Conservation (phyloP, 345 rosid species). For the Bruguiera parviflora region DNA sequence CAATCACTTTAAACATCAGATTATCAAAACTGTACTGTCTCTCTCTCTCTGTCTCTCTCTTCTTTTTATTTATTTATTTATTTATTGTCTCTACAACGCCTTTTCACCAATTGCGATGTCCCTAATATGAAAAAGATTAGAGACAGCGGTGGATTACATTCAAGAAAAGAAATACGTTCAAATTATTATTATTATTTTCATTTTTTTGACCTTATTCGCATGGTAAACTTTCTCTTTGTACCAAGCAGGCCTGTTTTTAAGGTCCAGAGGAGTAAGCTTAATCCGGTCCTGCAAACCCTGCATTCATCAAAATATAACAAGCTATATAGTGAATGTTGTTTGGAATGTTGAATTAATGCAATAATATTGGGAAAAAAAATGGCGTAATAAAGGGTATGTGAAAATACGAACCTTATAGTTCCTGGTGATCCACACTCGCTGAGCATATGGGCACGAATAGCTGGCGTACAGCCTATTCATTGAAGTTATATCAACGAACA, state of each 20-base stretch:
- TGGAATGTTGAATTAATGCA: background rate
- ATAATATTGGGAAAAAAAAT: background rate
- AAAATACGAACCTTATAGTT: conserved; percentile 57
- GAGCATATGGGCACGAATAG: conserved; percentile 71
- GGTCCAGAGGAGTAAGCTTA: conserved; percentile 68
- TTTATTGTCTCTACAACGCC: too few species aligned
- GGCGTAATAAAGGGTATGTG: background rate
- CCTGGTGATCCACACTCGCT: conserved; percentile 95
- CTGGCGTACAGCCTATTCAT: conserved; percentile 54
- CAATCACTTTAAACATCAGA: background rate
- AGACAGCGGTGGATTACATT: too few species aligned
- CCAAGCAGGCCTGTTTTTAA: conserved; percentile 80
- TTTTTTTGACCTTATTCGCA: conserved; percentile 55
- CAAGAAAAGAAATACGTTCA: too few species aligned
- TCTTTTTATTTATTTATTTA: background rate
- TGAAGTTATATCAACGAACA: background rate
- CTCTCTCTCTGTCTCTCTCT: too few species aligned
- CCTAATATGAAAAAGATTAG: too few species aligned
- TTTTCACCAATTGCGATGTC: too few species aligned
- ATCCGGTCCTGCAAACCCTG: conserved; percentile 87
- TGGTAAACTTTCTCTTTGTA: conserved; percentile 81
- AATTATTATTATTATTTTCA: too few species aligned
- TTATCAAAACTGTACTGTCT: too few species aligned
- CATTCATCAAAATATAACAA: conserved; percentile 4
- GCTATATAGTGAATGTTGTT: too few species aligned